Evolutionary conservation across 2,329 filamentous ascomycete genomes (phyloP).

Genomic region (Drechslerella coelobrocha): DNA sequence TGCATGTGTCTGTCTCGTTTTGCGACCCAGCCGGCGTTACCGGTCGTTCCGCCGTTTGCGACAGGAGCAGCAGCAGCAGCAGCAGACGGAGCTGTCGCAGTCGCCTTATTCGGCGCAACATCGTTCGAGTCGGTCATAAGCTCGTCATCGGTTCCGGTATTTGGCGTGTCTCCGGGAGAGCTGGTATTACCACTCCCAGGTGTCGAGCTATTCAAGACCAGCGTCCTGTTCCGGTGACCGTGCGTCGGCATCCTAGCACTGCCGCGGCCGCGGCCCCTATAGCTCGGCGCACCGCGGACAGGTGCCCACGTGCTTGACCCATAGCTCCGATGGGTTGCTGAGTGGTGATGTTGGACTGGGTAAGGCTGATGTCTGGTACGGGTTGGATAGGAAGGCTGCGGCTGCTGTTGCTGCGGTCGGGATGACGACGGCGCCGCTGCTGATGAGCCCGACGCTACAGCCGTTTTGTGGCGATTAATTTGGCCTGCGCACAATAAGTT

Average conservation of each 20-base stretch:
- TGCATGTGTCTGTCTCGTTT: constrained; percentile 79
- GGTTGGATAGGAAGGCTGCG: constrained; percentile 50
- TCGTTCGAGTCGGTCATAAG: constrained; percentile 33
- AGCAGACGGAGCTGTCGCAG: constrained; percentile 53
- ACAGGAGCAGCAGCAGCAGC: constrained; percentile 53
- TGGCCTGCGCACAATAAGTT: constrained; percentile 64
- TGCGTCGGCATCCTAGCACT: constrained; percentile 36
- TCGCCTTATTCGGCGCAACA: constrained; percentile 51
- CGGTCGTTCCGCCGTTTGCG: constrained; percentile 47
- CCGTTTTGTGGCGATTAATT: constrained; percentile 77
- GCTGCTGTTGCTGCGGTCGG: constrained; percentile 63
- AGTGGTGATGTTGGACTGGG: constrained; percentile 25
- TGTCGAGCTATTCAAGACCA: constrained; percentile 41
- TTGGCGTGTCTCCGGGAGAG: constrained; percentile 45
- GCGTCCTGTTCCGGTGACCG: constrained; percentile 40
- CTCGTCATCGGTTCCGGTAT: constrained; percentile 36
- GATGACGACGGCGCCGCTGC: constrained; percentile 53
- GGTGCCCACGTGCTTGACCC: constrained; percentile 26
- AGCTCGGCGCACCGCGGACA: constrained; percentile 21
- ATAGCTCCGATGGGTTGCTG: constrained; percentile 27
- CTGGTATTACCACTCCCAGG: constrained; percentile 26
- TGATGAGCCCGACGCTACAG: constrained; percentile 12
- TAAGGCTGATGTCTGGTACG: constrained; percentile 49
- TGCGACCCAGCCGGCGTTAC: constrained; percentile 68
- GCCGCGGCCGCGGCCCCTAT: constrained; percentile 37